Conservation (phyloP, 306 rosid genomes). For the Calophaca sinica region DNA sequence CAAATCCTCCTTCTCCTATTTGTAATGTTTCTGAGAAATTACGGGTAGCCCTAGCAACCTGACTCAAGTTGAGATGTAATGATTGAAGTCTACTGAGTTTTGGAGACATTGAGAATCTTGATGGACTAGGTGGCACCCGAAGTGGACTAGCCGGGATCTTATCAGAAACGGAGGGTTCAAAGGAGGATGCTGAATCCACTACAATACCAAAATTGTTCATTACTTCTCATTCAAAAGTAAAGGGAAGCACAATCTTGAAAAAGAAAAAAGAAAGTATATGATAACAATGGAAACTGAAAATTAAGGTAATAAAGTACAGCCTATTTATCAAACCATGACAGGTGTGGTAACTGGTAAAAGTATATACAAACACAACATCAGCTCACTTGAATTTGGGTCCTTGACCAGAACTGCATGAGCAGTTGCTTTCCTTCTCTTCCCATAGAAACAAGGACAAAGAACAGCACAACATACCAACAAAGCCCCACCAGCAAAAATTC, state of each 20-base stretch:
- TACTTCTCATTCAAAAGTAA: constrained; percentile 39
- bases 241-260: constrained; percentile 25
- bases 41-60: constrained; percentile 74
- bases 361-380: constrained; percentile 22
- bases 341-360: not conserved
- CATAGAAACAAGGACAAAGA: constrained; percentile 81
- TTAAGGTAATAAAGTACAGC: constrained; percentile 9
- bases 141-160: constrained; percentile 77
- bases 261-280: not conserved
- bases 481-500: constrained; percentile 64
- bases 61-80: constrained; percentile 75
- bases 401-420: constrained; percentile 56
- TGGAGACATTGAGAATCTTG: constrained; percentile 79
- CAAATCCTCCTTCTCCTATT: constrained; percentile 95
- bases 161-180: constrained; percentile 61
- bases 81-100: constrained; percentile 76
- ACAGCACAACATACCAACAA: constrained; percentile 69
- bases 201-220: constrained; percentile 49
- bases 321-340: constrained; percentile 15
- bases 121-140: constrained; percentile 89
- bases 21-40: constrained; percentile 79
- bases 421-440: constrained; percentile 58
- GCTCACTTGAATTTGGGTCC: constrained; percentile 82
- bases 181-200: constrained; percentile 72
- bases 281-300: constrained; percentile 30